Evolutionary conservation across 1,284 basidiomycete species (phyloP), one percentile per base, ranked within the genome.

Genomic region (Trichosporon asahii): DNA sequence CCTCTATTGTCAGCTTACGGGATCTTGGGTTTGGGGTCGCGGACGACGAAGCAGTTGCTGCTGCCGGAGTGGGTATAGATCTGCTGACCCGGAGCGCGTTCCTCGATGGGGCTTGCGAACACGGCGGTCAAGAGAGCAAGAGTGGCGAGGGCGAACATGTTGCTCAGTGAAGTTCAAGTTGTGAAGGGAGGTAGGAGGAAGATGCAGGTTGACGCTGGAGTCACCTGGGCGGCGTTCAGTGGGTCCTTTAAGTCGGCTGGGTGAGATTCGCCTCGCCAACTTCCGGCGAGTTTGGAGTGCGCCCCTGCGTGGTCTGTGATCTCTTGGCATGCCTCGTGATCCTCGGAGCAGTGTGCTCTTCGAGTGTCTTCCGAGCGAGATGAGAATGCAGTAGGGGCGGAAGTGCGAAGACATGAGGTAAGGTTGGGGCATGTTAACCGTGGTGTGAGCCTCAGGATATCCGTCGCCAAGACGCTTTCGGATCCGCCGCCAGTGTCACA

Each of bases 41-140:
- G 57, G 29, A 61, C 57, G 15, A 33, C 57, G 57, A 61, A 33
- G 18, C 57, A 61, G 57, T 61, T 61, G 12, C 12, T n/a, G 18
- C 57, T 61, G 27, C 57, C 57, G 18, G 57, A 61, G 27, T 61
- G 57, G 18, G 57, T 61, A 31, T 61, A 31, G 57, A 61, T 31
- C 27, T 61, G 57, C 57, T 61, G 3, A 31, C 27, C 27, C 1
- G 18, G 27, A 2, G 57, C 57, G 15, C 57, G 57, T 18, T 61
- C 12, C 57, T 61, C 27, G 3, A 61, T 11, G 23, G 21, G 33
- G 14, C 35, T 18, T 3, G 33, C 53, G 31, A 57, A 33, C 1
- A 27, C 53, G 66, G 23, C 33, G 12, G 66, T 40, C 49, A 60
- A 14, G 49, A 66, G 66, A 23, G 29, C 21, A 21, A 61, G 57